Conservation (phyloP, 1,139 yeast species). For the Pichia sp. region DNA sequence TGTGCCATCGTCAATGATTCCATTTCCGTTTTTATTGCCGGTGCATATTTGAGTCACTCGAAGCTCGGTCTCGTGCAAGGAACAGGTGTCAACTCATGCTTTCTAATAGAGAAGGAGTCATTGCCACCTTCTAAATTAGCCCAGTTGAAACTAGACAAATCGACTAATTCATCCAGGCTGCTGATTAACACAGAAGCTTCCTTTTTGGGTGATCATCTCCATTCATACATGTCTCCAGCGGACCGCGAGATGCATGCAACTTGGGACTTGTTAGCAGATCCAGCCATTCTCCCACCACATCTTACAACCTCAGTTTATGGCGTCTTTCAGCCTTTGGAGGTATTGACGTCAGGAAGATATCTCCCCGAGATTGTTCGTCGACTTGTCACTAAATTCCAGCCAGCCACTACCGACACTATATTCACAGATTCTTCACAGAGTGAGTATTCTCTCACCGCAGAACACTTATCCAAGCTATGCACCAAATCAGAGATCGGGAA, state of each 20-base stretch:
- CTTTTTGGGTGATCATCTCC: slow-evolving; percentile 24
- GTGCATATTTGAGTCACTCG: slow-evolving; percentile 21
- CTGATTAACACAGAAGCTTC: slow-evolving; percentile 29
- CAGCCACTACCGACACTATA: not conserved
- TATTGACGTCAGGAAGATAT: slow-evolving; percentile 50
- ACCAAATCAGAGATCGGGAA: not conserved
- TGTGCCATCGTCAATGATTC: slow-evolving; percentile 29
- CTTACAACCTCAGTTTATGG: slow-evolving; percentile 15
- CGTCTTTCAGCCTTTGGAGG: slow-evolving; percentile 49
- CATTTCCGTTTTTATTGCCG: slow-evolving; percentile 26
- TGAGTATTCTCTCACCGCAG: slow-evolving; percentile 6
- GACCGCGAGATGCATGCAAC: slow-evolving; percentile 8
- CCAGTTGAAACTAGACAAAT: not conserved
- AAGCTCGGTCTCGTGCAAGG: slow-evolving; percentile 29
- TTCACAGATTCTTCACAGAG: not conserved
- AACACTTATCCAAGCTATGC: slow-evolving; percentile 4
- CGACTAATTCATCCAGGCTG: slow-evolving; percentile 6
- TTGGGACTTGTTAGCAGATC: slow-evolving; percentile 8
- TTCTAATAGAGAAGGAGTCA: slow-evolving; percentile 8
- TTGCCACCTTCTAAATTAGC: not conserved
- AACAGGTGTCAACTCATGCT: slow-evolving; percentile 29
- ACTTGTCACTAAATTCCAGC: slow-evolving; percentile 23
- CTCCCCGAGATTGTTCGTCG: slow-evolving; percentile 46
- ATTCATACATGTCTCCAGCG: slow-evolving; percentile 1
- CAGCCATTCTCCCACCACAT: slow-evolving; percentile 7